Base-by-base conservation (phyloP, 257 asterid species). In the Solanum bulbocastanum region DNA sequence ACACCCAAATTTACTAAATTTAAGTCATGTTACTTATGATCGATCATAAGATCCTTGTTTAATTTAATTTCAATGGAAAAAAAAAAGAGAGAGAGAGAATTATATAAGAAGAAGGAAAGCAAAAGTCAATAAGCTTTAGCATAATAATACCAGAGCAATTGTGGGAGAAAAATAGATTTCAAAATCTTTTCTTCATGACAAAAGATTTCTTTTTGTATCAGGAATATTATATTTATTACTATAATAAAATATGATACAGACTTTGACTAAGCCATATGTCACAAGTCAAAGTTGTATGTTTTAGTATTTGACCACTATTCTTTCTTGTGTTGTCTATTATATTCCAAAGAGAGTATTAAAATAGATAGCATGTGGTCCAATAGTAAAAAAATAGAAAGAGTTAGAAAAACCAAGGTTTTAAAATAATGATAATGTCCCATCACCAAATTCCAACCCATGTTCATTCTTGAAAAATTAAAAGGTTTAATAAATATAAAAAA, bases 401-500 rank as follows among this genome's bases (percentile, higher is more conserved):
- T 40, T 37, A 27, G 62, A 82, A 88, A 90, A 84, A 12, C 85
- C 89, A 52, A 87, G 72, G 89, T 84, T 76, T 74, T n/a, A 72
- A 27, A 76, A 89, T 72, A 91, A 91, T 93, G 88, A 91, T 93
- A 69, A 71, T 92, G 94, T 89, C 90, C 87, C 93, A 87, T 92
- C 88, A 91, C 85, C 89, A 84, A 68, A 87, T 71, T 86, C 87
- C 84, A 90, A 88, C 88, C 86, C 86, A 84, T 88, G 33, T 75
- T 88, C 83, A 89, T 88, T 88, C 87, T 88, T 87, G 36, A 89
- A 84, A 84, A 72, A 83, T 27, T 37, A 58, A 86, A 36, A 37
- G n/a, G 84, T 52, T 46, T 83, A n/a, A 82, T 37, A 83, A 14
- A 16, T 32, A 58, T 52, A 32, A 83, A 52, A 30, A 30, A 33